Evolutionary conservation across 2,329 filamentous ascomycete species (phyloP), one percentile per base, ranked within the genome.

Genomic region (Aureobasidium subglaciale): DNA sequence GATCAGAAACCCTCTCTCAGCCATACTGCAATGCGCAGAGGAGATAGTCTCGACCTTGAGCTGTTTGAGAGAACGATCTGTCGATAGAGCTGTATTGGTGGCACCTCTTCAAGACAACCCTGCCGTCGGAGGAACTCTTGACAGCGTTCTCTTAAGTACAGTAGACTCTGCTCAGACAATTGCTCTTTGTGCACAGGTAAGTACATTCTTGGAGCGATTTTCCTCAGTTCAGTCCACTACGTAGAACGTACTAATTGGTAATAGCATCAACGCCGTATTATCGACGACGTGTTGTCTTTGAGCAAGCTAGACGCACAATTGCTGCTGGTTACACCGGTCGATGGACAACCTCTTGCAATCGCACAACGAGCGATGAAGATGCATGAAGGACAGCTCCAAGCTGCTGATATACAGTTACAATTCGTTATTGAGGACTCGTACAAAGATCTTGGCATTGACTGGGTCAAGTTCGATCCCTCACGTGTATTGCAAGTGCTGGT

Each of bases 161-260:
- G 79, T 88, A 43, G 86, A 90, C 60, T 86, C 86, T 15, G 85
- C 86, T 2, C 84, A 90, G 64, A 91, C 86, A 0, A 91, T 93
- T 59, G 80, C 84, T 24, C 78, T 87, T 9, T 92, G 88, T 62
- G 85, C 87, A 1, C 84, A 88, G 62, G 43, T 48, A 24, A 48
- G 43, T 48, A n/a, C n/a, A n/a, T n/a, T n/a, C n/a, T n/a, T n/a
- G n/a, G n/a, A n/a, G n/a, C n/a, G n/a, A n/a, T n/a, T n/a, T n/a
- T n/a, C n/a, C n/a, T n/a, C n/a, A n/a, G n/a, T n/a, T n/a, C n/a
- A n/a, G n/a, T n/a, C n/a, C n/a, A n/a, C n/a, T n/a, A n/a, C n/a
- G n/a, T n/a, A n/a, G n/a, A n/a, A n/a, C n/a, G n/a, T n/a, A n/a
- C n/a, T n/a, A 48, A 29, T 24, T 48, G 4, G 6, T n/a, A 34